Base-by-base conservation (phyloP, 2,329 filamentous ascomycete genomes). In the Ophiostoma sp. region DNA sequence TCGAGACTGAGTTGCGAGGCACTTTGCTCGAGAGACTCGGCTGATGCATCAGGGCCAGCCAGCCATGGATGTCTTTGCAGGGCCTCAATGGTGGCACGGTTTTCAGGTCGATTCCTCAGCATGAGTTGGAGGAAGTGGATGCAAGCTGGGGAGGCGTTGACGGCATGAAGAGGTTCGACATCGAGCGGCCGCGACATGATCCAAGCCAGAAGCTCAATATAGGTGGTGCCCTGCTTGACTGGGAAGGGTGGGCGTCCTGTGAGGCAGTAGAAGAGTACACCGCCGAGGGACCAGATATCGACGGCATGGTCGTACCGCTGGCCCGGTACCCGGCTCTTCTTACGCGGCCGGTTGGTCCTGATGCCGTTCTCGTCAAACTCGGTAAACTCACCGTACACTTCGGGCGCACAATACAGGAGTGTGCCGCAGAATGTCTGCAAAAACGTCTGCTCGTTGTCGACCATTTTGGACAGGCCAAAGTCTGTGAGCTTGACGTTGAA, bases 361-460 rank as follows among this genome's bases (percentile, higher is more conserved):
- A 61, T 52, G 12, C 88, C 90, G 68, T 89, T 85, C 77, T 92
- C 91, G 78, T 97, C 92, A 69, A 91, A 91, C 75, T 91, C 87
- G 31, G 82, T 81, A 77, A 88, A 92, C 74, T 91, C 90, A 8
- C 92, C 94, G 79, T 98, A 99, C 1, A 99, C 95, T 79, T 99
- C 96, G 0, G 96, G 96, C 0, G 96, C 96, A 80, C 96, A 98
- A 82, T 98, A 99, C 3, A 99, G 85, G 36, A 99, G 84, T 0
- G 96, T 99, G 42, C 97, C 96, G 80, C 96, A 99, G 79, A 99
- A 99, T 0, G 96, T 99, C 80, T 95, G 94, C 50, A 98, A 84
- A 79, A 98, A 98, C 0, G 95, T 98, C 78, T 97, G 92, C 75
- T 94, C 91, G 76, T 93, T 93, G 75, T 94, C 92, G 63, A 97